A percentile compares a stretch with the other conserved stretches of the same genome.
Evolutionary conservation across 73 alveolate species (phyloP).

Genomic region (Uronychia setigera): DNA sequence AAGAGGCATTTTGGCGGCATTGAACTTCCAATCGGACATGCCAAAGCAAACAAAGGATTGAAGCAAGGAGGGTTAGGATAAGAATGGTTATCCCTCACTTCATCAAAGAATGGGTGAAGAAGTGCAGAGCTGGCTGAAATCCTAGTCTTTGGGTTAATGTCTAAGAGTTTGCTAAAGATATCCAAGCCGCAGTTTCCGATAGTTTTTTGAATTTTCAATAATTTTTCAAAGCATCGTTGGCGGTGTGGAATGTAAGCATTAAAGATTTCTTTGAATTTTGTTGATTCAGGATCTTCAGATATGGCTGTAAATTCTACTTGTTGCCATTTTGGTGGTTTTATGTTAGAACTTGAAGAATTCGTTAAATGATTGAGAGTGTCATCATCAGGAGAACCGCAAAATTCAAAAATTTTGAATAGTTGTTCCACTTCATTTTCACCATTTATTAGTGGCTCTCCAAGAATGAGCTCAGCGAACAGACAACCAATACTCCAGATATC

Average conservation of each 20-base stretch:
- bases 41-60: background rate
- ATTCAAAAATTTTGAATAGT: slow-evolving; percentile 76
- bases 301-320: slow-evolving; percentile 51
- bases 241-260: slow-evolving; percentile 63
- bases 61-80: background rate
- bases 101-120: slow-evolving; percentile 74
- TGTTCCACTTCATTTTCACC: slow-evolving; percentile 91
- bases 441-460: slow-evolving; percentile 88
- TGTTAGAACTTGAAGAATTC: background rate
- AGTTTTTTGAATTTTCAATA: slow-evolving; percentile 48
- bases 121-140: slow-evolving; percentile 67
- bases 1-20: background rate
- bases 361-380: background rate
- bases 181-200: slow-evolving; percentile 79
- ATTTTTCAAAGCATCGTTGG: slow-evolving; percentile 40
- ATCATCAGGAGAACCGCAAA: slow-evolving; percentile 57
- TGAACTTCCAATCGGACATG: background rate
- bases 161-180: slow-evolving; percentile 60
- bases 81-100: background rate
- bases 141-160: slow-evolving; percentile 65
- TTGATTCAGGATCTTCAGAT: slow-evolving; percentile 23
- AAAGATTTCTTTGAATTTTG: slow-evolving; percentile 45
- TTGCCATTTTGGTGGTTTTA: slow-evolving; percentile 78
- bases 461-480: slow-evolving; percentile 88
- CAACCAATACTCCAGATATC: slow-evolving; percentile 98